phyloP scores from a whole-genome alignment of 1,284 basidiomycete genomes.

The Fomitiporia mediterranea region DNA sequence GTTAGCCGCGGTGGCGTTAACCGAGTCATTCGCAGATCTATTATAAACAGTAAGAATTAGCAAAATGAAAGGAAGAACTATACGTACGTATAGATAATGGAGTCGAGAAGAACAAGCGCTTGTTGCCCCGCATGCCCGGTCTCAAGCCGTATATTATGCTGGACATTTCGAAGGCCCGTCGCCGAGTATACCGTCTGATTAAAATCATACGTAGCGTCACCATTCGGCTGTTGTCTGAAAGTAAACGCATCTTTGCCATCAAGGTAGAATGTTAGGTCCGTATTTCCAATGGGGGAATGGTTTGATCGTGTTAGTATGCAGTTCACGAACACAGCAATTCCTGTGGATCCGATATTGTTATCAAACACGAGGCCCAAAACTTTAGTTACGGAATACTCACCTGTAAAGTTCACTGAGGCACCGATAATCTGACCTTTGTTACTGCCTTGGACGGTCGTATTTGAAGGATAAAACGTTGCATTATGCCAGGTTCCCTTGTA shows the following conservation, averaged over 20 bases:
- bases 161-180: background rate
- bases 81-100: conserved; percentile 17
- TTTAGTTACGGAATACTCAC: conserved; percentile 8
- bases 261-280: conserved; percentile 16
- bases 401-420: conserved; percentile 11
- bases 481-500: conserved; percentile 14
- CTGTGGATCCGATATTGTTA: no score
- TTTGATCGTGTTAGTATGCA: conserved; percentile 11
- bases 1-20: no score
- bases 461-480: conserved; percentile 11
- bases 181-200: conserved; percentile 5
- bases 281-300: conserved; percentile 8
- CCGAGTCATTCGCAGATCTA: conserved; percentile 3
- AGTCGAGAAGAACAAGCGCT: conserved; percentile 14
- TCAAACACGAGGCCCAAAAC: no score
- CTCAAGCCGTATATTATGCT: conserved; percentile 10
- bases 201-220: conserved; percentile 3
- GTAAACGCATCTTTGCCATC: conserved; percentile 1
- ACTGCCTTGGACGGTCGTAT: background rate
- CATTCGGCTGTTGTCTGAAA: conserved; percentile 6
- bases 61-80: background rate
- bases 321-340: conserved; percentile 12
- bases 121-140: conserved; percentile 8
- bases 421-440: conserved; percentile 9
- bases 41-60: background rate